Conservation (phyloP, 2,329 filamentous ascomycete genomes). For the Dothistroma septosporum region DNA sequence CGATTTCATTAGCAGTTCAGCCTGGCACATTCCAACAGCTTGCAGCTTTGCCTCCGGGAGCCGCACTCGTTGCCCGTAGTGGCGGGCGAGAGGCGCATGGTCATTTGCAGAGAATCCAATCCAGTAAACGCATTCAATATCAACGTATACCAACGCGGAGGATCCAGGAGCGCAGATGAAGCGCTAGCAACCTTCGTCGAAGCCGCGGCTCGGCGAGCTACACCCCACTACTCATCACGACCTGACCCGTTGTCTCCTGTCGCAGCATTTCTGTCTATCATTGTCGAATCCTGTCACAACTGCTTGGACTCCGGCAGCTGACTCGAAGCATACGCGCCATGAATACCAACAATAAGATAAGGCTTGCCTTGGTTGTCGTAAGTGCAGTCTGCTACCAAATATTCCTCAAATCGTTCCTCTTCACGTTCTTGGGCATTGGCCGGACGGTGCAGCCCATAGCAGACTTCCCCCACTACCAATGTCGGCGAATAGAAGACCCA, state of each 20-base stretch:
- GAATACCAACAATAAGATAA: not conserved
- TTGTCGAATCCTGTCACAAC: not conserved
- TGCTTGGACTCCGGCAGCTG: not conserved
- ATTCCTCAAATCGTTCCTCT: slow-evolving; percentile 11
- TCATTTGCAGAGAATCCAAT: too few species aligned
- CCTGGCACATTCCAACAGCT: too few species aligned
- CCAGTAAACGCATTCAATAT: too few species aligned
- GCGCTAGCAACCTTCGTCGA: too few species aligned
- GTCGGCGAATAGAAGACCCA: slow-evolving; percentile 19
- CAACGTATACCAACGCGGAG: too few species aligned
- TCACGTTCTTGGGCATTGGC: slow-evolving; percentile 15
- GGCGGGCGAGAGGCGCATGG: too few species aligned
- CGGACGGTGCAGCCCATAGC: slow-evolving; percentile 20
- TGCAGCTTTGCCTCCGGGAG: too few species aligned
- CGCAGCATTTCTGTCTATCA: not conserved
- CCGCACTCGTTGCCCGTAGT: too few species aligned
- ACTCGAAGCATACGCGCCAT: not conserved
- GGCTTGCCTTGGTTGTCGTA: not conserved
- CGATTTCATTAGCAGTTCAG: too few species aligned
- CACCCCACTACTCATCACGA: not conserved
- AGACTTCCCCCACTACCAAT: slow-evolving; percentile 22
- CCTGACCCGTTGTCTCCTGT: not conserved
- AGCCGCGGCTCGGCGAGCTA: not conserved
- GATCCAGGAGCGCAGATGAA: too few species aligned
- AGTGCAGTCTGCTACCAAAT: slow-evolving; percentile 10